Evolutionary conservation across 495 filamentous ascomycete genomes (phyloP), one percentile per base, ranked within the genome.

Genomic region (Trichoderma reesei): DNA sequence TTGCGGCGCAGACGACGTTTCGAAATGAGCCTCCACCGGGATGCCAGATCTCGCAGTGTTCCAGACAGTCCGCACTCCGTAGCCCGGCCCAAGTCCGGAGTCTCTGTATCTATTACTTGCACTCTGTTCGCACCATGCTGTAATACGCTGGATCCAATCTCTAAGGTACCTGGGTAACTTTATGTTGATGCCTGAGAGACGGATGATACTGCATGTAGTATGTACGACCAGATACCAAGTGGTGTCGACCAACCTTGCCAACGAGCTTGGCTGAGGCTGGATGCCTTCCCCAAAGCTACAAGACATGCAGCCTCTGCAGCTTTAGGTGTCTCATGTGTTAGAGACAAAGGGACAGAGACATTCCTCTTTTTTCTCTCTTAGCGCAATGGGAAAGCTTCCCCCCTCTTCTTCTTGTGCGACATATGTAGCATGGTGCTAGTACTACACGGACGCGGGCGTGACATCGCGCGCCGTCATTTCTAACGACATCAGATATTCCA

Each of bases 11-110:
- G 51, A 56, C 26, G 20, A 5, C 16, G 26, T 56, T 56, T 34
- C 20, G 51, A 56, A 56, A 56, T 56, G 26, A 56, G 51, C 51
- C 51, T 56, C 51, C 51, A 56, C 26, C 51, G 51, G 51, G 26
- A 56, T 56, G 34, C 18, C 51, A 56, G 51, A 56, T 56, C 51
- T 56, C 51, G 51, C 51, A 31, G 34, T 14, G 7, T 20, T 9
- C 16, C 38, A 39, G 6, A 11, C 6, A 39, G 38, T 39, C 6
- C 38, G 44, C 5, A 20, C 41, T 44, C 41, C 41, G 44, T 4
- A 48, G 18, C 20, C 18, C 14, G 18, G 26, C 7, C 18, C 6
- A 39, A 48, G 16, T 48, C 44, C n/a, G 44, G 5, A 20, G 6
- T 4, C 1, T 16, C 16, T 20, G 44, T 20, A 18, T 20, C n/a